Base-by-base conservation (phyloP, 805 yeast genomes). In the Wickerhamiella australiensis region DNA sequence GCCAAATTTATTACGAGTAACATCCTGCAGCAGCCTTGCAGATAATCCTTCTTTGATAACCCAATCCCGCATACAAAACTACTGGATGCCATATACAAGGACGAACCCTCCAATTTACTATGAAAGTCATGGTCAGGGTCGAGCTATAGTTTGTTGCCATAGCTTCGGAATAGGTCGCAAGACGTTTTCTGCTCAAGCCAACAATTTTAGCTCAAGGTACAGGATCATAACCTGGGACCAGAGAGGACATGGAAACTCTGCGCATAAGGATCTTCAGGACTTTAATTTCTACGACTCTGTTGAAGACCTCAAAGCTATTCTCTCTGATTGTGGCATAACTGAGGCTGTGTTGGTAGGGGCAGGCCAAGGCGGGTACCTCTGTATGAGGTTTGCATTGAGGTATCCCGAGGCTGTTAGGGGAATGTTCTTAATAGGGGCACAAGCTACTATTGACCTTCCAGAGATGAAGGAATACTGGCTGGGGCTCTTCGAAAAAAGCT, bases 381-480 rank as follows among this genome's bases (percentile, higher is more conserved):
- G 38, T 15, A 33, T n/a, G 38, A 33, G 38, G 20, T 33, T 33
- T 33, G 38, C 38, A 12, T 33, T 33, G 38, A 33, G 38, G 20
- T 33, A 33, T 33, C 38, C 38, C 5, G 38, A 33, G 11, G 15
- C 15, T n/a, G n/a, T 33, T 20, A n/a, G 15, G 18, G 38, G 38
- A 9, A 33, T 33, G 38, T 15, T 33, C 20, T 33, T 33, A 15
- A 33, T 33, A 33, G 38, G 38, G 15, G 38, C 21, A 5, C 38
- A 33, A n/a, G 38, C 38, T 4, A 33, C 38, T 17, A 20, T 33
- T 17, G 38, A 33, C 38, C 38, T 33, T 33, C 38, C 38, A 33
- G 38, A 33, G 38, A 33, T 33, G 38, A 33, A 33, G 38, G 38
- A 33, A 33, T 33, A 33, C 38, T 33, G 38, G 38, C 20, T 33